phyloP scores from a whole-genome alignment of 2,329 filamentous ascomycete genomes.

The Nemania abortiva region DNA sequence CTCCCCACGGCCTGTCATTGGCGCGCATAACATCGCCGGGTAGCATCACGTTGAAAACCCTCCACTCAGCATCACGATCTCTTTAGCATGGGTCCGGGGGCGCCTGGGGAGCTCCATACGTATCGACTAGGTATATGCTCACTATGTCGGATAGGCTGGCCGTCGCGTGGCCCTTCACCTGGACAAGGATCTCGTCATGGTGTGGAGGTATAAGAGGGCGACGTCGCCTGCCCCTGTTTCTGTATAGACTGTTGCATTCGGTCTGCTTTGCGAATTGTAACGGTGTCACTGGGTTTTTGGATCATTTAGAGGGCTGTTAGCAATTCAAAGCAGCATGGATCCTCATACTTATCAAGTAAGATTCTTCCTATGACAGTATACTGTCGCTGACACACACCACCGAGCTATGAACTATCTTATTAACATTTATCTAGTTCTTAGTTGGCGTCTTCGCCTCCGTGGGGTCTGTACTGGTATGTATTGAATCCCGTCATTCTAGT shows the following conservation, averaged over 20 bases:
- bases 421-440: constrained; percentile 56
- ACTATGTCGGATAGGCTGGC: constrained; percentile 28
- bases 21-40: constrained; percentile 38
- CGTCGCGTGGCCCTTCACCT: constrained; percentile 12
- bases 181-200: constrained; percentile 13
- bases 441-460: constrained; percentile 67
- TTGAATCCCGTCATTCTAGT: no score
- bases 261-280: constrained; percentile 8
- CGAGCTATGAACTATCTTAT: neutral
- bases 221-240: neutral
- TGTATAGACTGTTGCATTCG: neutral
- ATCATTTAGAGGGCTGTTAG: constrained; percentile 1
- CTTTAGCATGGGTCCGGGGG: neutral
- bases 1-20: constrained; percentile 37
- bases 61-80: constrained; percentile 41
- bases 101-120: constrained; percentile 1
- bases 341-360: constrained; percentile 50
- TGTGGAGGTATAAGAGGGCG: constrained; percentile 35
- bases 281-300: constrained; percentile 10
- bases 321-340: constrained; percentile 43
- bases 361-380: neutral
- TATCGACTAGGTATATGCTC: neutral
- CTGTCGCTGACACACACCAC: neutral
- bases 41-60: constrained; percentile 35
- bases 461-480: constrained; percentile 56